phyloP scores from a whole-genome alignment of 2,329 filamentous ascomycete genomes.

The Penicillium hesseltinei region DNA sequence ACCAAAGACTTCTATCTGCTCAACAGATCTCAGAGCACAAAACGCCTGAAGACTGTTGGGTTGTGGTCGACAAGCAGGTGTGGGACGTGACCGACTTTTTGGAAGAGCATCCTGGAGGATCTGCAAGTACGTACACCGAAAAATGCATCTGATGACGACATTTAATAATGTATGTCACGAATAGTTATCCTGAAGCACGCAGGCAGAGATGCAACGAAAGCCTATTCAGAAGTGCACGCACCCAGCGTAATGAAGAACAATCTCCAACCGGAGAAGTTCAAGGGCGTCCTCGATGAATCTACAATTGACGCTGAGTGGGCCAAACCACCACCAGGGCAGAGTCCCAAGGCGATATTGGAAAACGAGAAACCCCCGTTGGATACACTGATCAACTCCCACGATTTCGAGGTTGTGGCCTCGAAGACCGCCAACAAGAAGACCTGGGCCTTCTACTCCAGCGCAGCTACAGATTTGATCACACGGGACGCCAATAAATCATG shows the following conservation, averaged over 20 bases:
- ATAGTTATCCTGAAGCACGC: constrained; percentile 48
- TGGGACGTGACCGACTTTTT: constrained; percentile 68
- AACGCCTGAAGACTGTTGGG: constrained; percentile 57
- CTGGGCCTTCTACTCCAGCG: constrained; percentile 69
- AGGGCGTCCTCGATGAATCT: constrained; percentile 51
- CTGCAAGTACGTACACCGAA: constrained; percentile 42
- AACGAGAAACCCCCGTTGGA: constrained; percentile 52
- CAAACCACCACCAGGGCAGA: constrained; percentile 40
- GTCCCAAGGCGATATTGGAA: constrained; percentile 24
- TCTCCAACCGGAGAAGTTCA: constrained; percentile 45
- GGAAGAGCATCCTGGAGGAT: constrained; percentile 61
- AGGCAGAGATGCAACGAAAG: constrained; percentile 46
- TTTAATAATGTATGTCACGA: constrained; percentile 1
- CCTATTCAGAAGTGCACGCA: constrained; percentile 48
- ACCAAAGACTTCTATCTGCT: constrained; percentile 38
- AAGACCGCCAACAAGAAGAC: constrained; percentile 59
- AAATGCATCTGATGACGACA: neutral
- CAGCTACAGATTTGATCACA: constrained; percentile 62
- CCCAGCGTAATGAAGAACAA: constrained; percentile 48
- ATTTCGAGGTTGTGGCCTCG: constrained; percentile 60
- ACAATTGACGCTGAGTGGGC: constrained; percentile 52
- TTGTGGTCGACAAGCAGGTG: constrained; percentile 65
- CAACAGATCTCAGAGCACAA: constrained; percentile 52
- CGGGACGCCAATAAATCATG: constrained; percentile 54
- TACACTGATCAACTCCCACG: constrained; percentile 58